Percentiles rank a stretch among this genome's conserved stretches.
phyloP scores from a whole-genome alignment of 192 early-diverging fungal species.

The Coemansia sp. region DNA sequence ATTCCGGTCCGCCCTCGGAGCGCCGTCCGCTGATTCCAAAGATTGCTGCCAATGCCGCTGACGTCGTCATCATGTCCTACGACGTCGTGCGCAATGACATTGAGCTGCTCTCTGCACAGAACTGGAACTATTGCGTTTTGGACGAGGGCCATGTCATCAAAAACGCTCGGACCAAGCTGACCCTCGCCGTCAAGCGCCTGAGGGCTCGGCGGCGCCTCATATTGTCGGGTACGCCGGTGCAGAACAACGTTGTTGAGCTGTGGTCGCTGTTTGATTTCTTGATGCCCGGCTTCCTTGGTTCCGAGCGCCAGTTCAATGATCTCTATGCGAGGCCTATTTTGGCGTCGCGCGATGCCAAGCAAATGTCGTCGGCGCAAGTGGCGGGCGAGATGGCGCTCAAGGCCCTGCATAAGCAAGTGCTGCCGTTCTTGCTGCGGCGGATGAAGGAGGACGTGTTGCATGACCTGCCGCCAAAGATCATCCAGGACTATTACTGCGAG shows the following conservation, averaged over 20 bases:
- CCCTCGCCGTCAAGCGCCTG: conserved; percentile 90
- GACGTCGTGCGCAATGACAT: conserved; percentile 97
- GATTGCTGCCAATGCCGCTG: conserved; percentile 55
- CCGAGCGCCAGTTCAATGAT: conserved; percentile 94
- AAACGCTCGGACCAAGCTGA: conserved; percentile 93
- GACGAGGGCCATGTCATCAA: conserved; percentile 99
- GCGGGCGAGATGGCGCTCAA: conserved; percentile 71
- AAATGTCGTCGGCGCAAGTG: conserved; percentile 37
- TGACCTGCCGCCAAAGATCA: conserved; percentile 99
- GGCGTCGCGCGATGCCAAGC: conserved; percentile 87
- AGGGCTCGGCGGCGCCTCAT: conserved; percentile 88
- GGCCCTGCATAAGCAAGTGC: conserved; percentile 93
- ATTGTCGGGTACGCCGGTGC: conserved; percentile 96
- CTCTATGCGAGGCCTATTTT: conserved; percentile 92
- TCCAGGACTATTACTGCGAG: conserved; percentile 99
- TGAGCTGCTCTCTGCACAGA: conserved; percentile 68
- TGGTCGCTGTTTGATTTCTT: conserved; percentile 99
- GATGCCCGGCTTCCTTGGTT: conserved; percentile 98
- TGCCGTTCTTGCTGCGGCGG: conserved; percentile 93
- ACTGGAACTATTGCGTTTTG: conserved; percentile 95
- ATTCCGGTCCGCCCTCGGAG: conserved; percentile 82
- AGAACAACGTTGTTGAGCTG: conserved; percentile 97
- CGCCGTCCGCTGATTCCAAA: conserved; percentile 65
- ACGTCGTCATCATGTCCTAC: conserved; percentile 95
- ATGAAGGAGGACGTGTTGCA: conserved; percentile 98